Base-by-base conservation (phyloP, 768 basidiomycete genomes). In the Termitomyces eurrhizus region DNA sequence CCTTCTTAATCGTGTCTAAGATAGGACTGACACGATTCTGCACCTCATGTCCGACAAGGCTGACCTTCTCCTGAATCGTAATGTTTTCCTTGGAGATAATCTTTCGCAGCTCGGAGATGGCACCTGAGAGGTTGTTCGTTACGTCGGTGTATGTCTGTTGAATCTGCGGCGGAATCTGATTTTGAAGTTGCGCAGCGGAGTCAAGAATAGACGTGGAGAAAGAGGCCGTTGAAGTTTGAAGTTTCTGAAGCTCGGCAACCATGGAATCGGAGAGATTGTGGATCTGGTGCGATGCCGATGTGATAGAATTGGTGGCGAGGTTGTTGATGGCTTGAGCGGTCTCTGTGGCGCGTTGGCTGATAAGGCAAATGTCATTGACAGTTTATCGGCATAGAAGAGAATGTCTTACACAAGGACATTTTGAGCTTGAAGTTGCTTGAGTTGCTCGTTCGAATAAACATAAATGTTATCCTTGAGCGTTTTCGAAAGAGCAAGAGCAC, bases 351-450 rank as follows among this genome's bases (percentile, higher is more conserved):
- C 81, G 82, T 78, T 91, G 87, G 56, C 88, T 90, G 13, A 16
- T 9, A 60, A 21, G 39, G 35, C 0, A 21, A 18, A 8, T 21
- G 29, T 51, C 21, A 42, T 21, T 21, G 4, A 55, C 29, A 21
- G 6, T 5, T 7, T 3, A 52, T 32, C 7, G 2, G 32, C 33
- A 16, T 18, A 9, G 24, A 8, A 14, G 13, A 24, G 5, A 21
- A 33, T 14, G 7, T 75, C 86, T 50, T 74, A 90, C 85, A 89
- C 81, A 49, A 90, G 72, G 52, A 73, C 78, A 59, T 77, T 88
- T 65, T 92, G 90, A 18, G 78, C 76, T 66, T 87, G 86, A 45
- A 91, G 73, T 62, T 89, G 83, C 61, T 85, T 88, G 67, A 90
- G 71, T 66, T 91, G 90, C 63, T 90, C 87, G 55, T 81, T 78